A percentile compares a stretch with the other conserved stretches of the same genome.
Evolutionary conservation across 1,284 basidiomycete species (phyloP).

Genomic region (Macrocystidia cucumis): DNA sequence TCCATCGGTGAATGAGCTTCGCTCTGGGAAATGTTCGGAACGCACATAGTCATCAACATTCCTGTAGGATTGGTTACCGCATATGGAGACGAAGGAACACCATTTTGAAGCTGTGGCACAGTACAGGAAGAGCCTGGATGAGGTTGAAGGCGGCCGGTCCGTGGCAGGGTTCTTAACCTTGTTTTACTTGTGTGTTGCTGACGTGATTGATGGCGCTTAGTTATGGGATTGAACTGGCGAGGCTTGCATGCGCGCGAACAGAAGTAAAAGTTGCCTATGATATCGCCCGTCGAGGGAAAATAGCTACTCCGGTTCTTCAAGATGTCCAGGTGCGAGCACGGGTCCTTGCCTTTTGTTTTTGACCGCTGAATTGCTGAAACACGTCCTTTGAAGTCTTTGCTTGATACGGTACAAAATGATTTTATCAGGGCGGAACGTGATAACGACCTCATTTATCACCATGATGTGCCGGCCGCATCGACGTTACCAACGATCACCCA

Average conservation of each 20-base stretch:
- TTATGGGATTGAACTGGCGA: constrained; percentile 80
- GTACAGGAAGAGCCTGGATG: constrained; percentile 86
- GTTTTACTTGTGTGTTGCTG: constrained; percentile 5
- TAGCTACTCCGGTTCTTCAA: constrained; percentile 55
- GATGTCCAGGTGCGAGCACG: constrained; percentile 62
- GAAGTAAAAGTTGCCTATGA: constrained; percentile 73
- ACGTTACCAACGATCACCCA: constrained; percentile 63
- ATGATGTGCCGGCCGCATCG: constrained; percentile 73
- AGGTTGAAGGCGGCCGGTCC: constrained; percentile 75
- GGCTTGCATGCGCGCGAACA: constrained; percentile 60
- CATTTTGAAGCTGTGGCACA: constrained; percentile 92
- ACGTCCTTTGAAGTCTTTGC: constrained; percentile 37
- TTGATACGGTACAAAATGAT: constrained; percentile 66
- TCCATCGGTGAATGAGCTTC: constrained; percentile 51
- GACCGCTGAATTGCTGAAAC: constrained; percentile 5
- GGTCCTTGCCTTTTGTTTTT: no score
- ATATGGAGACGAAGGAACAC: constrained; percentile 75
- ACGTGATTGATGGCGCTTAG: constrained; percentile 35
- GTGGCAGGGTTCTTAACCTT: constrained; percentile 7
- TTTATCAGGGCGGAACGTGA: constrained; percentile 78
- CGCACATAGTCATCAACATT: constrained; percentile 5
- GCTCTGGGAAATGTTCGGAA: constrained; percentile 11
- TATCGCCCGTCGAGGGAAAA: constrained; percentile 55
- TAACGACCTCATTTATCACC: constrained; percentile 95
- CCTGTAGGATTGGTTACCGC: constrained; percentile 70